Percentiles rank a stretch among this genome's conserved stretches.
Conservation (phyloP, 2,329 filamentous ascomycete species). For the Calonectria fujianensis region DNA sequence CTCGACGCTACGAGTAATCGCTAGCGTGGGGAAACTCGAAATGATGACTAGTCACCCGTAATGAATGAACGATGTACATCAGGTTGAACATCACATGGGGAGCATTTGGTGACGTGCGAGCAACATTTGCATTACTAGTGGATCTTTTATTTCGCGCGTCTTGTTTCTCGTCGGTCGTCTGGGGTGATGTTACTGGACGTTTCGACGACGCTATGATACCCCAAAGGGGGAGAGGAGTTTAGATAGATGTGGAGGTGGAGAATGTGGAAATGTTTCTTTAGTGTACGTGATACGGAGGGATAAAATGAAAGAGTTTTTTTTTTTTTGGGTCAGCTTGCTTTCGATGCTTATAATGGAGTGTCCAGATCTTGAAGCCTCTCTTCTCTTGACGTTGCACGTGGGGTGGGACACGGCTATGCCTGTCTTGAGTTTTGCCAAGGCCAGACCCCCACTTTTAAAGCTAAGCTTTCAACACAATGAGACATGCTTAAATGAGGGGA, state of each 20-base stretch:
- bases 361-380: not conserved
- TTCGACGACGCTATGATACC: constrained; percentile 44
- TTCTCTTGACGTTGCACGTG: not conserved
- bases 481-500: constrained; percentile 13
- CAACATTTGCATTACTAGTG: constrained; percentile 51
- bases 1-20: constrained; percentile 57
- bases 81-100: constrained; percentile 47
- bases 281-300: constrained; percentile 31
- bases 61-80: constrained; percentile 56
- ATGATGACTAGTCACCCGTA: constrained; percentile 40
- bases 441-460: constrained; percentile 5
- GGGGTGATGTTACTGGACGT: constrained; percentile 38
- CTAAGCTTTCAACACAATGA: constrained; percentile 7
- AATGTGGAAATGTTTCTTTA: constrained; percentile 30
- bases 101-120: constrained; percentile 45
- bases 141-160: constrained; percentile 47
- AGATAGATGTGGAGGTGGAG: constrained; percentile 23
- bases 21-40: constrained; percentile 3
- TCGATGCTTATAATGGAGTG: not conserved
- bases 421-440: not conserved
- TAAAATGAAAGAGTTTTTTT: constrained; percentile 29
- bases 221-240: constrained; percentile 35
- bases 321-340: not conserved
- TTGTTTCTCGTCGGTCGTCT: constrained; percentile 36
- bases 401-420: not conserved